These are phyloP conservation scores for Xerocomus amazonicus DNA, from an alignment of 1,284 basidiomycete genomes.

Conservation along the genomic window DNA sequence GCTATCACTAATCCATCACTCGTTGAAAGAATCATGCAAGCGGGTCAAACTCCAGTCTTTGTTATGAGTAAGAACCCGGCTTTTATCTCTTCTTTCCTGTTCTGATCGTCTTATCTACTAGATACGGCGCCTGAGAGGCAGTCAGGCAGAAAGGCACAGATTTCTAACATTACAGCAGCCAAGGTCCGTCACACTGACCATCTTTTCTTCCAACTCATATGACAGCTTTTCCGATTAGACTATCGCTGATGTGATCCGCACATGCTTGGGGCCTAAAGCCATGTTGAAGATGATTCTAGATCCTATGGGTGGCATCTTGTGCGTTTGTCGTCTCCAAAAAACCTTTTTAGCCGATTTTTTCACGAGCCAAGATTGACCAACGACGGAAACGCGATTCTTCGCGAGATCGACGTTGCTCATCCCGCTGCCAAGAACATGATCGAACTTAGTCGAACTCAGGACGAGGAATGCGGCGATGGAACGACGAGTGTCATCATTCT, in stretches of 20 bases:
- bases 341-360: background rate
- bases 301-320: constrained; percentile 97
- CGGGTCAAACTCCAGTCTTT: constrained; percentile 67
- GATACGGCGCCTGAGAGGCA: constrained; percentile 93
- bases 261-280: constrained; percentile 94
- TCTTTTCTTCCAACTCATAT: background rate
- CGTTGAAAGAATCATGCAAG: constrained; percentile 33
- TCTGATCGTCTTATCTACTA: constrained; percentile 32
- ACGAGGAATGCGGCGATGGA: constrained; percentile 98
- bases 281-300: constrained; percentile 99
- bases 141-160: constrained; percentile 92
- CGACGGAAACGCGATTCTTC: constrained; percentile 95
- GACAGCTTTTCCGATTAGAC: constrained; percentile 51
- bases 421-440: constrained; percentile 99
- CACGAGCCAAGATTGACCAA: constrained; percentile 95
- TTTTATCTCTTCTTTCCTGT: background rate
- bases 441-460: constrained; percentile 94
- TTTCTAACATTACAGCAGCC: constrained; percentile 95
- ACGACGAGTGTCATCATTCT: constrained; percentile 98
- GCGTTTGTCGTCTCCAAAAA: constrained; percentile 33
- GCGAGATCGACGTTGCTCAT: constrained; percentile 97
- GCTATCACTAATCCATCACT: too few species aligned
- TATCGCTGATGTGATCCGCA: constrained; percentile 97
- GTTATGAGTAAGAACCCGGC: constrained; percentile 35
- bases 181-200: constrained; percentile 56